A percentile compares a stretch with the other conserved stretches of the same genome.
These are phyloP conservation scores for Penicilliopsis zonata DNA, from an alignment of 495 filamentous ascomycete species.

Conservation along the genomic window DNA sequence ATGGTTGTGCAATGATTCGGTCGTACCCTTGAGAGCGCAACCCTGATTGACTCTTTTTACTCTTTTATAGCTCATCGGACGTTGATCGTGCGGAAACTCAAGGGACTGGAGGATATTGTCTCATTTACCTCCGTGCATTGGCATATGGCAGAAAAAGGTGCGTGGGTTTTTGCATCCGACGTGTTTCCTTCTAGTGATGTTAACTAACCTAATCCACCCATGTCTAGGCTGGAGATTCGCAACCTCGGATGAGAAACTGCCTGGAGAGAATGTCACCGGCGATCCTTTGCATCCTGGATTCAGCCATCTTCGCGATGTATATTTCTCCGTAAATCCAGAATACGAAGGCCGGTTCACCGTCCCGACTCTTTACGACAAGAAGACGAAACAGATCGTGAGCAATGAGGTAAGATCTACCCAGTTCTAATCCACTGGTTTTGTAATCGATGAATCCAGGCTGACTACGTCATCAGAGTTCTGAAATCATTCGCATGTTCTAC, in stretches of 20 bases:
- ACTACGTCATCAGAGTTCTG: constrained; percentile 21
- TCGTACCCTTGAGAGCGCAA: constrained; percentile 1
- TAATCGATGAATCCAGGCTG: background rate
- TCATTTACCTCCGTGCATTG: constrained; percentile 56
- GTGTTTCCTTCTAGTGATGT: too few species aligned
- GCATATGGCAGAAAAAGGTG: constrained; percentile 52
- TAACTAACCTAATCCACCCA: too few species aligned
- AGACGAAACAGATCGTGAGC: constrained; percentile 43
- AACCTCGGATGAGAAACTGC: constrained; percentile 49
- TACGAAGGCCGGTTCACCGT: constrained; percentile 52
- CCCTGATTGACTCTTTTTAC: background rate
- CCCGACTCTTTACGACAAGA: constrained; percentile 51
- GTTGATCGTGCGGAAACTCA: constrained; percentile 53
- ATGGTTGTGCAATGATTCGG: constrained; percentile 2
- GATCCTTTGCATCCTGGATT: constrained; percentile 40
- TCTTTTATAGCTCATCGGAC: constrained; percentile 43
- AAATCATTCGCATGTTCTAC: constrained; percentile 63
- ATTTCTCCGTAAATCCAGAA: constrained; percentile 46
- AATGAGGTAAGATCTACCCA: constrained; percentile 44
- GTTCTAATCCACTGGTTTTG: too few species aligned
- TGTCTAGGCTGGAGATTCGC: constrained; percentile 70
- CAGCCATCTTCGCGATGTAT: constrained; percentile 48
- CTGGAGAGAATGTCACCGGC: constrained; percentile 41
- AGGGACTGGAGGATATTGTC: constrained; percentile 56
- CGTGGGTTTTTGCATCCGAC: too few species aligned